Conservation (phyloP, 108 stramenopile genomes). For the Conticribra weissflogii region DNA sequence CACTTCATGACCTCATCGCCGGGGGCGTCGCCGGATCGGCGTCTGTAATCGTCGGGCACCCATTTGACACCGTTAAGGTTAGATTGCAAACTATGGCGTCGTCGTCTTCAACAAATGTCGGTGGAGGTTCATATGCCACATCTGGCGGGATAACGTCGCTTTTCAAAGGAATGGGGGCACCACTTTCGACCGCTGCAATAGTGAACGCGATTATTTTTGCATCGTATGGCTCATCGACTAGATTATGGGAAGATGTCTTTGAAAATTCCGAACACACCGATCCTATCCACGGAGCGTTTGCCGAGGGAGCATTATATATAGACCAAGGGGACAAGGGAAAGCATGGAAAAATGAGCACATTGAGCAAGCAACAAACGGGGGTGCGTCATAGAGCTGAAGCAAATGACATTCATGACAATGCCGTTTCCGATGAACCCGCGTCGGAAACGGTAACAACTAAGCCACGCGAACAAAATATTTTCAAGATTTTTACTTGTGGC, state of each 20-base stretch:
- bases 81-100: conserved; percentile 40
- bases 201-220: conserved; percentile 92
- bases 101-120: conserved; percentile 14
- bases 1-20: conserved; percentile 83
- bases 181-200: conserved; percentile 78
- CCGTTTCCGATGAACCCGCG: not conserved
- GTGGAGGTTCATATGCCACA: conserved; percentile 5
- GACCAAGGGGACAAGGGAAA: conserved; percentile 42
- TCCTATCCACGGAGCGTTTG: conserved; percentile 23
- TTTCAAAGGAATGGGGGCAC: conserved; percentile 88
- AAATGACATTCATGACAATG: too few species aligned
- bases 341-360: conserved; percentile 8
- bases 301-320: conserved; percentile 26
- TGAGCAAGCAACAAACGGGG: not conserved
- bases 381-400: too few species aligned
- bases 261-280: conserved; percentile 15
- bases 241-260: conserved; percentile 68
- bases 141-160: conserved; percentile 56
- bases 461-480: conserved; percentile 19
- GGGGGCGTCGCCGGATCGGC: conserved; percentile 87
- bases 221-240: conserved; percentile 75
- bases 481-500: conserved; percentile 84
- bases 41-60: conserved; percentile 85
- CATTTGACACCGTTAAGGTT: conserved; percentile 92
- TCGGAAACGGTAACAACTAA: not conserved